Base-by-base conservation (phyloP, 306 rosid species). In the Pueraria montana region DNA sequence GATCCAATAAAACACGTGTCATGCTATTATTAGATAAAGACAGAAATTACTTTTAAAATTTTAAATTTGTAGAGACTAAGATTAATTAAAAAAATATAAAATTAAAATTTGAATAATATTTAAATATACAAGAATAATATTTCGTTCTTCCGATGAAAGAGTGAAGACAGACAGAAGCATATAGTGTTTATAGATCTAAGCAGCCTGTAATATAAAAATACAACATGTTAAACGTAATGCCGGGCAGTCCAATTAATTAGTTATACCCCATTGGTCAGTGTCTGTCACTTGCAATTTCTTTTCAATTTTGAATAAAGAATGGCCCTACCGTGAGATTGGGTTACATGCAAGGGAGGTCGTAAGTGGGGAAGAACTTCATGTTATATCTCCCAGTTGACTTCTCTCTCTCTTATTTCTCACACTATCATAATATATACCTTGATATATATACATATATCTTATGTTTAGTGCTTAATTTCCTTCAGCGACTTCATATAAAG, bases 331-430 rank as follows among this genome's bases (percentile, higher is more conserved):
- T 36, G 2, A 82, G 75, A 81, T 8, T 30, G 84, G 94, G 82
- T 69, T 69, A 17, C 74, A 87, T 89, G 64, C 88, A 87, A 79
- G 97, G 98, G 77, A 93, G 98, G 98, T 81, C 55, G n/a, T 84
- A 93, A 56, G 30, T 86, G 92, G 96, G 99, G 97, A 87, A 65
- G 89, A 63, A 69, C 74, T 75, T 76, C 43, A 16, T 45, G 17
- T 21, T 61, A 20, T 7, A 74, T 59, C 82, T 32, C 74, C 1
- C 3, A 50, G 93, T 90, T 93, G 97, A 93, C 98, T 86, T 88
- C 59, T 32, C 43, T 38, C 48, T 49, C 80, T 65, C 18, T 82
- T 72, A 34, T 23, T 26, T 77, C 50, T 43, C 50, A 53, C 6
- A 8, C 17, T 65, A 63, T 13, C 55, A 77, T 50, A 12, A 8